phyloP scores from a whole-genome alignment of 2,329 filamentous ascomycete genomes.

The Penicillium sp. region DNA sequence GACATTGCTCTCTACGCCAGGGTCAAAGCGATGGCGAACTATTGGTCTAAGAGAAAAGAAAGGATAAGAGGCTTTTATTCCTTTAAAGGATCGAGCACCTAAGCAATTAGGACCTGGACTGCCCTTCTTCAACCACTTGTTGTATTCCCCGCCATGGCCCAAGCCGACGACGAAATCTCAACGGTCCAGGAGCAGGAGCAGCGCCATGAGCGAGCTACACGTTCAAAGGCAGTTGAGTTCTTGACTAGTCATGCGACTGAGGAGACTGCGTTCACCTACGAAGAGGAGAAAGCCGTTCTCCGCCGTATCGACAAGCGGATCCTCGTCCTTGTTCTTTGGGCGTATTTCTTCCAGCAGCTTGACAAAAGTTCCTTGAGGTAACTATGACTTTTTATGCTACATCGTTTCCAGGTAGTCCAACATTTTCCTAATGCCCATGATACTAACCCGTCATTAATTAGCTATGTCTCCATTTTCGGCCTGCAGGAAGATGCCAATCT shows the following conservation, averaged over 20 bases:
- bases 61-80: background rate
- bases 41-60: background rate
- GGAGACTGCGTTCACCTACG: conserved; percentile 42
- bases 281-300: conserved; percentile 44
- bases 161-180: background rate
- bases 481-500: conserved; percentile 48
- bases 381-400: background rate
- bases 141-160: background rate
- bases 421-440: background rate
- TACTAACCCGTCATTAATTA: background rate
- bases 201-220: background rate
- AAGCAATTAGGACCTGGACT: background rate
- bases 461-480: conserved; percentile 33
- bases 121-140: background rate
- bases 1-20: background rate
- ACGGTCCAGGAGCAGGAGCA: background rate
- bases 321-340: conserved; percentile 51
- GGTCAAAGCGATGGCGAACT: background rate
- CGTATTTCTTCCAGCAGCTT: conserved; percentile 59
- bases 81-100: background rate
- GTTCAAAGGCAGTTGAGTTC: conserved; percentile 2
- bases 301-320: conserved; percentile 49
- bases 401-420: too few species aligned
- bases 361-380: conserved; percentile 39
- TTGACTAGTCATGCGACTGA: background rate